These are phyloP conservation scores for Prorocentrum cordatum DNA, from an alignment of 169 alveolate genomes.

Conservation along the genomic window DNA sequence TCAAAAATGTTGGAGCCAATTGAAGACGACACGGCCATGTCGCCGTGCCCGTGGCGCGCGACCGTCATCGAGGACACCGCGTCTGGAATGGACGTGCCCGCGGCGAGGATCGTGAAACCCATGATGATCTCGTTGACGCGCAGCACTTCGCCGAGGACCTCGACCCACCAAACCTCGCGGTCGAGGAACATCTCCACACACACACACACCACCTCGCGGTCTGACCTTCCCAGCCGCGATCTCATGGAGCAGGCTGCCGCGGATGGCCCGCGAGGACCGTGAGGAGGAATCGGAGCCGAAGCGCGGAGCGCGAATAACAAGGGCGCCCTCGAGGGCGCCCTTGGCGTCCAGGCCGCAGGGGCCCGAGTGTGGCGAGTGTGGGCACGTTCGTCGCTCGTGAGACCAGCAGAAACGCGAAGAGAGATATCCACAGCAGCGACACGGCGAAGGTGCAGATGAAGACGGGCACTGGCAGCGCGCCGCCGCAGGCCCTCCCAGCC, in stretches of 20 bases:
- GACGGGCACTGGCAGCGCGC: neutral
- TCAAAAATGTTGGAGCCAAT: slow-evolving; percentile 65
- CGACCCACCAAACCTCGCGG: slow-evolving; percentile 67
- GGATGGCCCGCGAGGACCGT: too few species aligned
- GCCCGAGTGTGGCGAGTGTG: too few species aligned
- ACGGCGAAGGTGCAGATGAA: slow-evolving; percentile 14
- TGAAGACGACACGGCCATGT: slow-evolving; percentile 59
- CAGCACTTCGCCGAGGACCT: neutral
- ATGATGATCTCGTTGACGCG: slow-evolving; percentile 23
- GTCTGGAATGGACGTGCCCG: slow-evolving; percentile 62
- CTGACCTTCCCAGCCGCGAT: too few species aligned
- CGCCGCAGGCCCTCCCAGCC: neutral
- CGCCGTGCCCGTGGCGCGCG: slow-evolving; percentile 57
- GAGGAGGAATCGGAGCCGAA: too few species aligned
- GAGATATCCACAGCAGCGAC: slow-evolving; percentile 39
- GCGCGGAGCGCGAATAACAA: too few species aligned
- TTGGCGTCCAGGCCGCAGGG: too few species aligned
- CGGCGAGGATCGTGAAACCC: slow-evolving; percentile 54
- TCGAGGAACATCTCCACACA: too few species aligned
- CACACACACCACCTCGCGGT: too few species aligned
- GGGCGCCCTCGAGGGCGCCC: too few species aligned
- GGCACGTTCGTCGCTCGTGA: too few species aligned
- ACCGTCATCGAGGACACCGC: slow-evolving; percentile 62
- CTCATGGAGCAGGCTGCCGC: too few species aligned
- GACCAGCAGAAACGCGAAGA: slow-evolving; percentile 34